These are phyloP conservation scores for Castanospermum australe DNA, from an alignment of 306 rosid genomes.

Conservation along the genomic window DNA sequence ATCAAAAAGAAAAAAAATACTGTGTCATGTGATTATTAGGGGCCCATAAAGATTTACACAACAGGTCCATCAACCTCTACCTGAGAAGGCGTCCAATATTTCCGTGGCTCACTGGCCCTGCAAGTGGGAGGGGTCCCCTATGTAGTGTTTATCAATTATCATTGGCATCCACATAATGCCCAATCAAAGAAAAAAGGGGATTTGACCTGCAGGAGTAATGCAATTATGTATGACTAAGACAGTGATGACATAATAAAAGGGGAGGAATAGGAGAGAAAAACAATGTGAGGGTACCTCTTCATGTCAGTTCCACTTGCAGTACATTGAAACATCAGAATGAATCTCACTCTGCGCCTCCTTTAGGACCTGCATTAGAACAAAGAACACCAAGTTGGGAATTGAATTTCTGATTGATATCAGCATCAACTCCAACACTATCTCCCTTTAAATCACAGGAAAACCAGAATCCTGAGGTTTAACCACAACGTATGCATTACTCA, in stretches of 20 bases:
- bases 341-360: conserved; percentile 11
- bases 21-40: conserved; percentile 34
- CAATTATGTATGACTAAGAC: conserved; percentile 47
- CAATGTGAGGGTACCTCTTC: conserved; percentile 31
- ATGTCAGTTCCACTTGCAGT: conserved; percentile 28
- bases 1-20: no score
- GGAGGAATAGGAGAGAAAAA: conserved; percentile 19
- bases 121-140: conserved; percentile 55
- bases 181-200: conserved; percentile 43
- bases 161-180: conserved; percentile 37
- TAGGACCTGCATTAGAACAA: not conserved
- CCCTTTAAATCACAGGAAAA: conserved; percentile 8
- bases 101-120: conserved; percentile 40
- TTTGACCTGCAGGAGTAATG: conserved; percentile 31
- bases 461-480: not conserved
- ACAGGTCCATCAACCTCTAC: conserved; percentile 35
- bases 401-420: not conserved
- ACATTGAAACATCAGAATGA: not conserved
- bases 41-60: conserved; percentile 42
- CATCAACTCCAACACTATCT: conserved; percentile 1
- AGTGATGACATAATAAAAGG: conserved; percentile 35
- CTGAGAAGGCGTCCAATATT: conserved; percentile 36
- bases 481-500: not conserved
- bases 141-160: conserved; percentile 38
- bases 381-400: not conserved